Evolutionary conservation across 352 stramenopile species (phyloP).

Genomic region (Phytopythium aichiense): DNA sequence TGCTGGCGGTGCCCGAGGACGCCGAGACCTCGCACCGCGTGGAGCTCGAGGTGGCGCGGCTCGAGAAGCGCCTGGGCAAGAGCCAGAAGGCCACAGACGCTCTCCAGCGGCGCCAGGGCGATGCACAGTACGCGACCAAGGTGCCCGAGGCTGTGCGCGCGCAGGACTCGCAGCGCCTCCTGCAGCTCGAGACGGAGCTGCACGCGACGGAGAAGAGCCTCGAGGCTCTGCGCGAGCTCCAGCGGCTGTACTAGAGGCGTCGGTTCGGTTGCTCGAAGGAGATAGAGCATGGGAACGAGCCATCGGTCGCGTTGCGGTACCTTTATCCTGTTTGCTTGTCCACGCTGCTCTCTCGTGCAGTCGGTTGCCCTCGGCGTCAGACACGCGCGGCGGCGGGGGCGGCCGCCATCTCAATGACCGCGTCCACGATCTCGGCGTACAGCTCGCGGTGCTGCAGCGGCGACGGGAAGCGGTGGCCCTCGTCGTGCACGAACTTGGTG

Average conservation of each 20-base stretch:
- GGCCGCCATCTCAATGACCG: conserved; percentile 31
- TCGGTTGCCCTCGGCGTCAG: neutral
- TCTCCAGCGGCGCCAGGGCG: conserved; percentile 35
- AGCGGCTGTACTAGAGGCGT: conserved; percentile 37
- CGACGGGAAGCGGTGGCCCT: conserved; percentile 77
- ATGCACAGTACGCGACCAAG: conserved; percentile 51
- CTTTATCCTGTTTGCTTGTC: neutral
- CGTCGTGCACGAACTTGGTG: conserved; percentile 57
- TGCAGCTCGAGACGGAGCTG: conserved; percentile 52
- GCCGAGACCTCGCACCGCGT: conserved; percentile 64
- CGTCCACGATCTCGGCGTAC: conserved; percentile 44
- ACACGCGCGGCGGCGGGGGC: neutral
- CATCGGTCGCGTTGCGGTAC: neutral
- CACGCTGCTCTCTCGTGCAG: neutral
- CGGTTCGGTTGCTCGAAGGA: neutral
- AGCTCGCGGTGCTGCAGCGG: conserved; percentile 33
- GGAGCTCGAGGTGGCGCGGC: conserved; percentile 46
- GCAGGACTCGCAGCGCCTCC: conserved; percentile 55
- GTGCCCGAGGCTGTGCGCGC: conserved; percentile 62
- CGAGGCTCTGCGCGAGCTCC: conserved; percentile 45
- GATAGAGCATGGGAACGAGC: neutral
- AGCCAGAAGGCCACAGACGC: conserved; percentile 38
- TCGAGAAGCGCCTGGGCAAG: conserved; percentile 66
- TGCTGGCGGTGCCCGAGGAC: conserved; percentile 58
- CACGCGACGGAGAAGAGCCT: conserved; percentile 51